Percentiles rank a stretch among this genome's conserved stretches.
Evolutionary conservation across 2,329 filamentous ascomycete species (phyloP).

Genomic region (Diaporthe amygdali): DNA sequence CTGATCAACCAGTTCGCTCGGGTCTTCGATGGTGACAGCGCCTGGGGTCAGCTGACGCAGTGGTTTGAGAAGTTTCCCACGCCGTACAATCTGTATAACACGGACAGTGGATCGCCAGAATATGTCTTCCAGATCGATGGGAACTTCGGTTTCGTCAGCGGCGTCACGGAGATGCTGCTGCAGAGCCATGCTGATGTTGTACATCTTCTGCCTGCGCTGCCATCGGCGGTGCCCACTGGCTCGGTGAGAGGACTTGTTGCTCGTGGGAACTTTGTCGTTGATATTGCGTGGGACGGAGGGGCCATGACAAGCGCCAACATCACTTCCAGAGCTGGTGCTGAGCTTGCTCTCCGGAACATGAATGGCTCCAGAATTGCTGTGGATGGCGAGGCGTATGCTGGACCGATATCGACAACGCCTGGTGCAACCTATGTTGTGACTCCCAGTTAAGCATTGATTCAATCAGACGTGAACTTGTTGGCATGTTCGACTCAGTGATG

Average conservation of each 20-base stretch:
- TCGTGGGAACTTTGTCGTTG: neutral
- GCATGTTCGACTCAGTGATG: neutral
- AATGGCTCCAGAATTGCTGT: neutral
- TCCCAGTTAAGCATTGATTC: neutral
- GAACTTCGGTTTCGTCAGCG: slow-evolving; percentile 7
- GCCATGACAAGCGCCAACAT: neutral
- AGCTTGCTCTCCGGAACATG: neutral
- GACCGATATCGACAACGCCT: neutral
- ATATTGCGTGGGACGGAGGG: neutral
- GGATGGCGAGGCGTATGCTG: neutral
- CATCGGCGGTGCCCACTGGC: neutral
- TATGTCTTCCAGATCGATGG: slow-evolving; percentile 17
- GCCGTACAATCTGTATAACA: neutral
- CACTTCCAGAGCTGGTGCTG: neutral
- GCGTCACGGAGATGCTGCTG: slow-evolving; percentile 15
- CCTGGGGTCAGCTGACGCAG: neutral
- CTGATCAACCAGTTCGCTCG: neutral
- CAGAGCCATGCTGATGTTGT: slow-evolving; percentile 10
- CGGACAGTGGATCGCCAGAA: neutral
- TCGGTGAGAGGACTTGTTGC: neutral
- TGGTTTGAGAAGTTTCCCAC: neutral
- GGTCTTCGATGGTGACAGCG: slow-evolving; percentile 5
- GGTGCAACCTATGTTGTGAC: neutral
- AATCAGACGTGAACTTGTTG: too few relatives aligned
- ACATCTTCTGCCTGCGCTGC: neutral